Percentiles rank a stretch among this genome's conserved stretches.
phyloP scores from a whole-genome alignment of 2,329 filamentous ascomycete species.

The Paracoccidioides lutzii region DNA sequence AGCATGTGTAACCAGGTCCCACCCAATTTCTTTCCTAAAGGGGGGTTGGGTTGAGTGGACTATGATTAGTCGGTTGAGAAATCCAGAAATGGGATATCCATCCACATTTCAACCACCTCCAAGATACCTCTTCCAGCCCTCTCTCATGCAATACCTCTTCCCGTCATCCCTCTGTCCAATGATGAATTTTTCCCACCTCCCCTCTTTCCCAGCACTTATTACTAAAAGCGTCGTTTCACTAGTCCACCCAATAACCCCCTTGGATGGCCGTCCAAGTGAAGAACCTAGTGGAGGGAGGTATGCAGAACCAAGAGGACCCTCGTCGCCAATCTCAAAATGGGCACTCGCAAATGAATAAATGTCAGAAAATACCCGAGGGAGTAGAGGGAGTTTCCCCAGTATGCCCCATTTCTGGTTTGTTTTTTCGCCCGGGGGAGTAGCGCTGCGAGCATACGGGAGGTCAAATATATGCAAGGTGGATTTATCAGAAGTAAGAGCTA shows the following conservation, averaged over 20 bases:
- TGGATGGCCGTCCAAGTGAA: slow-evolving; percentile 50
- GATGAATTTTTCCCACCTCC: slow-evolving; percentile 77
- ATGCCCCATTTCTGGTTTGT: slow-evolving; percentile 71
- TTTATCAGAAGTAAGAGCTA: slow-evolving; percentile 94
- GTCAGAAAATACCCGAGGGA: slow-evolving; percentile 81
- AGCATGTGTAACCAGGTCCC: neutral
- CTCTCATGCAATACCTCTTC: slow-evolving; percentile 51
- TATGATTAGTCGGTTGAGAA: neutral
- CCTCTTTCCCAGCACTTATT: slow-evolving; percentile 65
- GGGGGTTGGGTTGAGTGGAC: no score
- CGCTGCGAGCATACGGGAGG: slow-evolving; percentile 41
- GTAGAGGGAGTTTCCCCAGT: slow-evolving; percentile 66
- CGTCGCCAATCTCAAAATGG: slow-evolving; percentile 73
- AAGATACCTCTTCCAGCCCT: slow-evolving; percentile 75
- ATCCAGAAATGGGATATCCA: neutral
- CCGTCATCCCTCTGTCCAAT: slow-evolving; percentile 57
- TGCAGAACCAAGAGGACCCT: slow-evolving; percentile 37
- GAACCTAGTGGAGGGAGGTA: slow-evolving; percentile 40
- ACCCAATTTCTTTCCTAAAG: no score
- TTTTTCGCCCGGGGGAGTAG: slow-evolving; percentile 30
- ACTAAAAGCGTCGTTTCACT: slow-evolving; percentile 61
- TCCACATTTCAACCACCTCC: slow-evolving; percentile 22
- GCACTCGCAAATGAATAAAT: slow-evolving; percentile 72
- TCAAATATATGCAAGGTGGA: slow-evolving; percentile 92
- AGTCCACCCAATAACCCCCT: slow-evolving; percentile 77